Evolutionary conservation across 306 rosid species (phyloP), one percentile per base, ranked within the genome.

Genomic region (Phaseolus lunatus): DNA sequence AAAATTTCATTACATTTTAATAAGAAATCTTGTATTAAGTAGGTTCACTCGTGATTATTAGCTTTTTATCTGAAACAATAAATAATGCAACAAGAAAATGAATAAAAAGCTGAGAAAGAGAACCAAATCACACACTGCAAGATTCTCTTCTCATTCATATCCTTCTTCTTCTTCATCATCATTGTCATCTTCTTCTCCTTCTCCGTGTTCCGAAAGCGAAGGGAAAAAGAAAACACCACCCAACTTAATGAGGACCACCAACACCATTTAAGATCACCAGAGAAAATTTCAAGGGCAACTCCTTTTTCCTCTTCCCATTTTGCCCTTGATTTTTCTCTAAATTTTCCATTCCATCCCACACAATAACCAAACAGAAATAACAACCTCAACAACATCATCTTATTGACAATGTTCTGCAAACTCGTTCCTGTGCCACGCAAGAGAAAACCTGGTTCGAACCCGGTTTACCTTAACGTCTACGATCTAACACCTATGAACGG

Each of bases 401-500:
- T 16, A 23, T 22, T 19, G 20, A 49, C 3, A 82, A 92, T 92
- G 98, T 58, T 86, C 14, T 87, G 97, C 67, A 86, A 84, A 5
- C 74, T 86, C 54, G 68, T 80, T 8, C 56, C 79, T 70, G 29
- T 81, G 73, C 83, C 85, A 3, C 86, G 84, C 83, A 92, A 88
- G 93, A 89, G 88, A 93, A 92, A 88, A 85, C 54, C 59, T 10
- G 98, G 96, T 33, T 79, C 83, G 11, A 86, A 79, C 65, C 97
- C 98, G 35, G 98, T 95, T 71, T 83, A 87, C 74, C 85, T 95
- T 37, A 92, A 90, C 76, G 99, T 95, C 7, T 95, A 95, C 84
- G 98, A 95, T 85, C 92, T 95, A 8, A 92, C 98, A 58, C 91
- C 97, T 26, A 90, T 95, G 59, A 95, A 95, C 82, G 97, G 96